These are phyloP conservation scores for Hypoxylon subgilvum DNA, from an alignment of 495 filamentous ascomycete genomes.

Conservation along the genomic window DNA sequence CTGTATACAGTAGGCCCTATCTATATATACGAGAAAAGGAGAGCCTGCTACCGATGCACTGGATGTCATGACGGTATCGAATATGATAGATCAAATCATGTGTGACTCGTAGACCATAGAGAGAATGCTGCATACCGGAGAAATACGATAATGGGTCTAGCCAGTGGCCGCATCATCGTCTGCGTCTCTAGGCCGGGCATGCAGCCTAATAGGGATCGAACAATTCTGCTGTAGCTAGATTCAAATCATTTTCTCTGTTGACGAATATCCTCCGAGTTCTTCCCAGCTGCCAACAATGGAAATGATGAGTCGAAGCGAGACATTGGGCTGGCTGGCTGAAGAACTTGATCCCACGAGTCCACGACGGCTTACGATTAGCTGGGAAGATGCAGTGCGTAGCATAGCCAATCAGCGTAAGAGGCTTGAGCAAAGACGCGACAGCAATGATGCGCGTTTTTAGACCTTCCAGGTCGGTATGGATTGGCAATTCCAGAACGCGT, in stretches of 20 bases:
- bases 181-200: conserved; percentile 20
- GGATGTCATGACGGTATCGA: conserved; percentile 14
- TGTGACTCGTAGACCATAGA: background rate
- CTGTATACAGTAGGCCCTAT: too few species aligned
- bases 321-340: conserved; percentile 25
- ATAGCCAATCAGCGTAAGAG: conserved; percentile 12
- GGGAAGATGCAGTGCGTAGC: conserved; percentile 20
- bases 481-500: conserved; percentile 20
- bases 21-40: background rate
- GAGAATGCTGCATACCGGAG: conserved; percentile 16
- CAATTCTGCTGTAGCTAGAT: conserved; percentile 7
- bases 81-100: background rate
- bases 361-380: background rate
- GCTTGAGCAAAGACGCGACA: conserved; percentile 3
- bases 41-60: background rate
- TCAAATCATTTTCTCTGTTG: background rate
- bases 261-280: conserved; percentile 4
- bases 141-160: conserved; percentile 19
- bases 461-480: background rate
- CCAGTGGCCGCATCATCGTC: conserved; percentile 31
- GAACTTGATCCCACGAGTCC: conserved; percentile 8
- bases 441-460: conserved; percentile 32
- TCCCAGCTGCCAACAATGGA: conserved; percentile 24
- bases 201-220: conserved; percentile 22
- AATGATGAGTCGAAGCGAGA: conserved; percentile 18